Conservation (phyloP, 2,329 filamentous ascomycete species). For the Cephalotrichum gorgonifer region DNA sequence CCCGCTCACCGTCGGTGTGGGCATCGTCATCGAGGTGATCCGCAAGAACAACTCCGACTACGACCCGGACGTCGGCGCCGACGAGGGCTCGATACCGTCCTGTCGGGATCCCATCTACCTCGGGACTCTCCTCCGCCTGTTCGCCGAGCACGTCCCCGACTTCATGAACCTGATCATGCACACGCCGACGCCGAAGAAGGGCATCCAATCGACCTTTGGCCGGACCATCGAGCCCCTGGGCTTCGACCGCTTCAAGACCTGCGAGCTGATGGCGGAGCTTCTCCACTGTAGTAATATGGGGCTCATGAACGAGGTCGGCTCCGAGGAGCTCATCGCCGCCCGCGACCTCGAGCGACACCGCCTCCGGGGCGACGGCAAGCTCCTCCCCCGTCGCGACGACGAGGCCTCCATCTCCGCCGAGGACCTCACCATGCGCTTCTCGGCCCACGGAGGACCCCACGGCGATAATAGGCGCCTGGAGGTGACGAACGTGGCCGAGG, state of each 20-base stretch:
- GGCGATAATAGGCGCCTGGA: conserved; percentile 54
- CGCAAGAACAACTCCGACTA: conserved; percentile 99
- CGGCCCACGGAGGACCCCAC: conserved; percentile 42
- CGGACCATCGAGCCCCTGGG: conserved; percentile 86
- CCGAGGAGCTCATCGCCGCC: conserved; percentile 72
- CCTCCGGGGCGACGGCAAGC: conserved; percentile 65
- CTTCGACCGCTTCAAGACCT: conserved; percentile 97
- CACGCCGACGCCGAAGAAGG: conserved; percentile 60
- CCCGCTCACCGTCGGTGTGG: conserved; percentile 87
- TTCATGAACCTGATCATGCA: conserved; percentile 89
- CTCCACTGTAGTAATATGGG: conserved; percentile 99
- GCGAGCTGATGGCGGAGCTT: conserved; percentile 95
- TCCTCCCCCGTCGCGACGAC: conserved; percentile 36
- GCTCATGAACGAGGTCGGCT: conserved; percentile 80
- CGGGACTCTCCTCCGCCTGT: conserved; percentile 77
- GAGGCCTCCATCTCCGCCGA: conserved; percentile 34
- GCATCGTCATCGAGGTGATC: conserved; percentile 96
- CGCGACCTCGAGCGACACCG: conserved; percentile 75
- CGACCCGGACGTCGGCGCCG: conserved; percentile 80
- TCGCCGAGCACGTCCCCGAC: conserved; percentile 82
- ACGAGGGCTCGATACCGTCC: conserved; percentile 69
- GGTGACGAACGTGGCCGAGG: conserved; percentile 64
- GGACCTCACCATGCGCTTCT: conserved; percentile 48
- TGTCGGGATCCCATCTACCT: conserved; percentile 91
- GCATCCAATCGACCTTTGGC: conserved; percentile 80